Base-by-base conservation (phyloP, 371 early-diverging fungal genomes). In the Cokeromyces recurvatus region DNA sequence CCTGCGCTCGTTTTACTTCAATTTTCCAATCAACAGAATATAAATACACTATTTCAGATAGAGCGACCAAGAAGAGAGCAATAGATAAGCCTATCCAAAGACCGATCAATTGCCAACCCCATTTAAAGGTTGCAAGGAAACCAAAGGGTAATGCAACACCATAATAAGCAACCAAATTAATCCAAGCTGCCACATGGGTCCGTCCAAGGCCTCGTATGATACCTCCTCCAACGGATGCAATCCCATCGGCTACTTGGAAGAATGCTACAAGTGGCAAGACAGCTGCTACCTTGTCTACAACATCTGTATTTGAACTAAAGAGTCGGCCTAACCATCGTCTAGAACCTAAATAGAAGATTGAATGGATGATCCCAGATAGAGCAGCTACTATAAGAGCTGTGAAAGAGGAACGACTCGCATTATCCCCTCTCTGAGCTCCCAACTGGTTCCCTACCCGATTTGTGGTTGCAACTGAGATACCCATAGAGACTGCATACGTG, bases 391-490 rank as follows among this genome's bases (percentile, higher is more conserved):
- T 14, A 3, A 85, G 38, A 11, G 84, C 73, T 14, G 72, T 57
- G 32, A 50, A 51, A 20, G 79, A 58, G 0, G 82, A 58, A 16
- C 56, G 50, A 15, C 43, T 50, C 11, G 87, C 85, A n/a, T 64
- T 65, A 5, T 62, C 48, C 0, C 73, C 55, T 3, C 53, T 55
- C 1, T 55, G 54, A 12, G 66, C 72, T 0, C 90, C 90, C 7
- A 90, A 51, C 2, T 83, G 62, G 54, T 89, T 86, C n/a, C 95
- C 95, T 1, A 92, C 84, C 2, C 90, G 81, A 20, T 85, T 92
- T 17, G 87, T 78, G 0, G 85, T 72, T 2, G 89, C 89, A 5
- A 93, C 75, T 22, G 84, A 65, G 17, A 90, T 64, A 34, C 87
- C 87, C 48, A 79, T 78, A 2, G 85, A 84, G 20, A 88, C 56